A percentile compares a stretch with the other conserved stretches of the same genome.
Conservation (phyloP, 2,329 filamentous ascomycete species). For the Aspergillus terreus region DNA sequence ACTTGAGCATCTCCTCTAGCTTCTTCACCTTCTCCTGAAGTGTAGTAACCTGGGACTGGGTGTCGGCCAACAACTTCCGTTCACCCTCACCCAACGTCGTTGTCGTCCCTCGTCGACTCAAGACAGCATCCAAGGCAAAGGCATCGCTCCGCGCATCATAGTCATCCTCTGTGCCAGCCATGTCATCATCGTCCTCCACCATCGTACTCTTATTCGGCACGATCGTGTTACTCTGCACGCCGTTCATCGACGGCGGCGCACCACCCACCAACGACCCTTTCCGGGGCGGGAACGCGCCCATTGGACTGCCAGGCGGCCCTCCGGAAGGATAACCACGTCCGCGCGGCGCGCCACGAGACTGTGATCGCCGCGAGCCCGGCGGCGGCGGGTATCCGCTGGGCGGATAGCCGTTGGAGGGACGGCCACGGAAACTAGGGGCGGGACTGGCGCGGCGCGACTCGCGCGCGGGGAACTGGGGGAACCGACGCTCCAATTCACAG, state of each 20-base stretch:
- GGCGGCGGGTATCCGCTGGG: slow-evolving; percentile 39
- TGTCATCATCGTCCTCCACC: slow-evolving; percentile 89
- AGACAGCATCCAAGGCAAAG: slow-evolving; percentile 57
- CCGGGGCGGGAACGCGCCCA: slow-evolving; percentile 35
- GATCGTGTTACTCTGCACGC: slow-evolving; percentile 89
- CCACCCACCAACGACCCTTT: slow-evolving; percentile 37
- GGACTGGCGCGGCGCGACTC: slow-evolving; percentile 69
- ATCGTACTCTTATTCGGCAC: slow-evolving; percentile 97
- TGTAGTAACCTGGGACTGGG: slow-evolving; percentile 71
- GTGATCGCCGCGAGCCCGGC: slow-evolving; percentile 40
- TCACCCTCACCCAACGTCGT: slow-evolving; percentile 56
- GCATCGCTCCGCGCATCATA: slow-evolving; percentile 60
- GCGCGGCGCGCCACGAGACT: slow-evolving; percentile 33
- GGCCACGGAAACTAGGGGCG: slow-evolving; percentile 58
- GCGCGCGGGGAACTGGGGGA: slow-evolving; percentile 70
- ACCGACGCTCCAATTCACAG: slow-evolving; percentile 86
- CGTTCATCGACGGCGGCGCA: slow-evolving; percentile 49
- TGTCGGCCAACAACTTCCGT: slow-evolving; percentile 72
- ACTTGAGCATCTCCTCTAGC: slow-evolving; percentile 65
- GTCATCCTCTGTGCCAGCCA: slow-evolving; percentile 51
- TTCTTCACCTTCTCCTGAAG: slow-evolving; percentile 69
- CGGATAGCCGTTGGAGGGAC: slow-evolving; percentile 52
- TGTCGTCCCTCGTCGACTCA: slow-evolving; percentile 47
- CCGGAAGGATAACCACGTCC: slow-evolving; percentile 36
- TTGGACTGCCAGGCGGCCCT: slow-evolving; percentile 32